phyloP scores from a whole-genome alignment of 2,329 filamentous ascomycete species.

The Paradendryphiella salina region DNA sequence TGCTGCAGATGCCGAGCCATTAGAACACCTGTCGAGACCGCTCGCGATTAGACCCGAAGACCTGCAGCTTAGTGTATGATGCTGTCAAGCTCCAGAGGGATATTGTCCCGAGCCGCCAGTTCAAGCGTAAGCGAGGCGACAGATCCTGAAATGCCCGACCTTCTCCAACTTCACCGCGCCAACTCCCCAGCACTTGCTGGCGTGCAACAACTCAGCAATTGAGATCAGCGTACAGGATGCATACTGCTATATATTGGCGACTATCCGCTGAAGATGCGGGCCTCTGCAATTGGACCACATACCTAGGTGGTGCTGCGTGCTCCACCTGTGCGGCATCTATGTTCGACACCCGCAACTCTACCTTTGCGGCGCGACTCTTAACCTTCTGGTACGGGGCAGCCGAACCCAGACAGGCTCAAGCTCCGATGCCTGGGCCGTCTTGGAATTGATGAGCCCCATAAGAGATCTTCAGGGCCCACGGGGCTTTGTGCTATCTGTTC shows the following conservation, averaged over 20 bases:
- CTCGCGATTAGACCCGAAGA: not conserved
- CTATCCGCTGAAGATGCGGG: not conserved
- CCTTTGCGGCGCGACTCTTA: not conserved
- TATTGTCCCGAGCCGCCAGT: no score
- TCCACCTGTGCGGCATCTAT: no score
- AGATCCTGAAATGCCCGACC: not conserved
- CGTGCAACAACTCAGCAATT: no score
- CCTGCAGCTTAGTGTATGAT: not conserved
- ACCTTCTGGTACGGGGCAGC: not conserved
- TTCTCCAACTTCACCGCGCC: no score
- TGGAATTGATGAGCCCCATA: conserved; percentile 22
- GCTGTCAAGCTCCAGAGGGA: not conserved
- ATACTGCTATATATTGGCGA: no score
- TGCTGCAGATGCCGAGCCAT: not conserved
- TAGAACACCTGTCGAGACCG: not conserved
- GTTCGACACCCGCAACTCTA: not conserved
- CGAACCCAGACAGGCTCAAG: not conserved
- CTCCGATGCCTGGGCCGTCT: conserved; percentile 14
- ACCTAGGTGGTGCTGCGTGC: no score
- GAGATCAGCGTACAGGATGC: no score
- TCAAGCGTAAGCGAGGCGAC: not conserved
- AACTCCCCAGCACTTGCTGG: no score
- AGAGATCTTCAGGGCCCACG: conserved; percentile 23
- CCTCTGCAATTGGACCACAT: no score
- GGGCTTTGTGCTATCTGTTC: conserved; percentile 19